phyloP scores from a whole-genome alignment of 1,284 basidiomycete genomes.

The Pterulicium gracile region DNA sequence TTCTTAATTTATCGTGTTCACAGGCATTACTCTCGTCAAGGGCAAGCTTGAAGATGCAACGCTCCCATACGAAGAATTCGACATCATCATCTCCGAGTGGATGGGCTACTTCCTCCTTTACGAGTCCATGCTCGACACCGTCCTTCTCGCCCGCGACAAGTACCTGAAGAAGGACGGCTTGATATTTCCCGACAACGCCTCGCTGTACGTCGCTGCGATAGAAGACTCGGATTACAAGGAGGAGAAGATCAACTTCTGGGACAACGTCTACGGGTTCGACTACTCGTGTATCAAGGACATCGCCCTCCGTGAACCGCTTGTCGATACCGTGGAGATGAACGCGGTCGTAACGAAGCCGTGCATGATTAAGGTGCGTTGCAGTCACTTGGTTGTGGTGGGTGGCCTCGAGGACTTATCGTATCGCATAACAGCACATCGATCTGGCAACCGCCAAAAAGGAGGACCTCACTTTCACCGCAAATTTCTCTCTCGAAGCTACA shows the following conservation, averaged over 20 bases:
- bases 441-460: conserved; percentile 91
- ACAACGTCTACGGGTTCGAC: conserved; percentile 99
- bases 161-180: conserved; percentile 87
- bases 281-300: conserved; percentile 99
- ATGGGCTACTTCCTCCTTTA: conserved; percentile 96
- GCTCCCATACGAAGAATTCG: conserved; percentile 81
- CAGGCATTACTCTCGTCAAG: conserved; percentile 92
- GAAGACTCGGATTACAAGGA: conserved; percentile 99
- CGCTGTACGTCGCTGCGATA: conserved; percentile 91
- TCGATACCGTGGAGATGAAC: conserved; percentile 95
- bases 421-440: conserved; percentile 65
- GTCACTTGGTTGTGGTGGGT: background rate
- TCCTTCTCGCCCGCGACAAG: conserved; percentile 92
- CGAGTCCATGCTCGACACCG: conserved; percentile 99
- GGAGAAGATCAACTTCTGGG: conserved; percentile 99
- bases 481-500: conserved; percentile 77
- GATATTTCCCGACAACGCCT: conserved; percentile 95
- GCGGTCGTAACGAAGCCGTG: conserved; percentile 87
- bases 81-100: conserved; percentile 99
- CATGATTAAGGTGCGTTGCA: conserved; percentile 60
- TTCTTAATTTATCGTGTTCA: conserved; percentile 10
- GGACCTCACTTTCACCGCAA: conserved; percentile 79
- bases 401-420: conserved; percentile 1
- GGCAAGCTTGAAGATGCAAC: conserved; percentile 93
- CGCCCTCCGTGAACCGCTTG: conserved; percentile 90